Base-by-base conservation (phyloP, 1,284 basidiomycete genomes). In the Volvariella volvacea region DNA sequence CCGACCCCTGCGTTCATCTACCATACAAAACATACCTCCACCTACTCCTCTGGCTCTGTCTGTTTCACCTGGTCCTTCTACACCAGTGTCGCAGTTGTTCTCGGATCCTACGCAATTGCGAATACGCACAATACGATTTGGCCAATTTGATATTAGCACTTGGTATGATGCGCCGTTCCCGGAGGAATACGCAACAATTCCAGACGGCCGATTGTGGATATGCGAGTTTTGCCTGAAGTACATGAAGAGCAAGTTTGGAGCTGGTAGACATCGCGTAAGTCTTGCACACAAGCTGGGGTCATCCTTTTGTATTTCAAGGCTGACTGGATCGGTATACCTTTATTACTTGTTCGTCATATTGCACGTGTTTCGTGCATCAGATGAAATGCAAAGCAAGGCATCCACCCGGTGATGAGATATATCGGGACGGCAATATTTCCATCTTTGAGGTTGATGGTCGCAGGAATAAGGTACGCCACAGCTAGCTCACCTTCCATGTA, bases 121-220 rank as follows among this genome's bases (percentile, higher is more conserved):
- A 48, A 94, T 96, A 68, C 83, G 82, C 45, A 82, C 76, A 43
- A 94, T 99, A 49, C 83, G 93, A 15, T 96, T 99, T 56, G 95
- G 93, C n/a, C 76, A 82, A 32, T 96, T 76, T 59, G 94, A 99
- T 59, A 93, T 99, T 58, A 85, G 95, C 58, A 97, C 95, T 0
- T 99, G 96, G 96, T 99, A 92, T 63, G 92, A 97, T 59, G 95
- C 96, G 8, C 96, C 96, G 1, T 99, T 98, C 61, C 96, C 96
- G 0, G 95, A 99, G 63, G 96, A 99, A 63, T 99, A 97, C 64
- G 83, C 91, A 22, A 81, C 84, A 51, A 88, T 97, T 42, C 91
- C 93, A 4, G 92, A 97, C 55, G 95, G 95, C 9, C 74, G 86
- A 41, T 66, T 99, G 37, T 98, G 93, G 92, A 84, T 98, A 59